Conservation (phyloP, 169 alveolate species). For the Plasmodium sp. region DNA sequence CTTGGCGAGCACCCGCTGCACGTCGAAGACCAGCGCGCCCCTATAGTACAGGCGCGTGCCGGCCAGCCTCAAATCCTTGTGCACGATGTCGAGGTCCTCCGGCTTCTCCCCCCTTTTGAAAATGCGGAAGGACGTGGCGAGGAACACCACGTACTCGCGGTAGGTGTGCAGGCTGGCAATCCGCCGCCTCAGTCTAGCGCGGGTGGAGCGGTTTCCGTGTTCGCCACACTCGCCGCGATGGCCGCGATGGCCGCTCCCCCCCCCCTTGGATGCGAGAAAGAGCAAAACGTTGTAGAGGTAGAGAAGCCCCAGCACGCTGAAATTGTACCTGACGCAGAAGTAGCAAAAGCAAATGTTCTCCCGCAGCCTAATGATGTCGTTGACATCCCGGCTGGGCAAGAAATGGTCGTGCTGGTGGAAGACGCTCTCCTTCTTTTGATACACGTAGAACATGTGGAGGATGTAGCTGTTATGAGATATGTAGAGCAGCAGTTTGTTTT, state of each 20-base stretch:
- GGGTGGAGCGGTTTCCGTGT: neutral
- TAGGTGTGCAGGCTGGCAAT: neutral
- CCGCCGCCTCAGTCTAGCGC: neutral
- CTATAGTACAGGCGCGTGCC: slow-evolving; percentile 10
- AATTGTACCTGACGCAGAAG: slow-evolving; percentile 67
- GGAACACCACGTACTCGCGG: slow-evolving; percentile 32
- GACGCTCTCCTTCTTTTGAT: slow-evolving; percentile 6
- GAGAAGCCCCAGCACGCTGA: neutral
- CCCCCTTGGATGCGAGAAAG: neutral
- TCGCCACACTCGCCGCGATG: neutral
- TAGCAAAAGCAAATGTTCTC: slow-evolving; percentile 64
- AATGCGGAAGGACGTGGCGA: slow-evolving; percentile 12
- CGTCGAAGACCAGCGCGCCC: slow-evolving; percentile 10
- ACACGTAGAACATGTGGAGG: slow-evolving; percentile 49
- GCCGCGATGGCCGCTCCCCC: no score
- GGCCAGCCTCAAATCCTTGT: neutral
- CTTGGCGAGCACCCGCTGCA: neutral
- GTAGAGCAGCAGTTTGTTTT: slow-evolving; percentile 58
- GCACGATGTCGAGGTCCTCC: neutral
- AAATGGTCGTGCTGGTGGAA: slow-evolving; percentile 31
- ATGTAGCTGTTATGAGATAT: slow-evolving; percentile 52
- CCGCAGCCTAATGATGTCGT: slow-evolving; percentile 26
- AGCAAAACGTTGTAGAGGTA: slow-evolving; percentile 26
- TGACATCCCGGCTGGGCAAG: slow-evolving; percentile 4
- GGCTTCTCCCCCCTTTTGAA: slow-evolving; percentile 23